These are phyloP conservation scores for Leishmania tropica DNA, from an alignment of 208 protist species.

Conservation along the genomic window DNA sequence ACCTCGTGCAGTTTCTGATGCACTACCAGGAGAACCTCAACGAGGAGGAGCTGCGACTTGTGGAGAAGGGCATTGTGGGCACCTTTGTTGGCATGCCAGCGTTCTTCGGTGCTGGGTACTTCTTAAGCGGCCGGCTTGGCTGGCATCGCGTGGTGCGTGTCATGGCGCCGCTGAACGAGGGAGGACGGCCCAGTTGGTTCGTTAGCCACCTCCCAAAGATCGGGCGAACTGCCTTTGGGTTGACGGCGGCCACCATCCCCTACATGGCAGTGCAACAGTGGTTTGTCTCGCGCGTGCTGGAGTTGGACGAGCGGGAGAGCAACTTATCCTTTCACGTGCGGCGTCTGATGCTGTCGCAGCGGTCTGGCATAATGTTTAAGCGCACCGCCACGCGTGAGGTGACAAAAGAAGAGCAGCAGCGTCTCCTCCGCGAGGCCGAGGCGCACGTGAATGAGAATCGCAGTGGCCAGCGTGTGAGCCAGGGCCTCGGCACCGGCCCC, in stretches of 20 bases:
- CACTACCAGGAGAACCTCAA: conserved; percentile 79
- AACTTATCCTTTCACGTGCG: conserved; percentile 75
- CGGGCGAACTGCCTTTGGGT: conserved; percentile 60
- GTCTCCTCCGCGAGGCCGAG: conserved; percentile 64
- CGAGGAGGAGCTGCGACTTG: conserved; percentile 59
- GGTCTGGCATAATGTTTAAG: conserved; percentile 84
- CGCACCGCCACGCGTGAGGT: conserved; percentile 87
- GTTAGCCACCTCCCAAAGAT: conserved; percentile 42
- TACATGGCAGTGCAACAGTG: conserved; percentile 83
- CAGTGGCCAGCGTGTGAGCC: conserved; percentile 54
- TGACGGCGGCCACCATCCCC: conserved; percentile 60
- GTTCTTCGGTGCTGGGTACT: conserved; percentile 57
- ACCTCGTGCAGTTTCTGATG: conserved; percentile 72
- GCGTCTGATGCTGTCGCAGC: conserved; percentile 79
- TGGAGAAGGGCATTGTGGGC: conserved; percentile 68
- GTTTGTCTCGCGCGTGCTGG: conserved; percentile 74
- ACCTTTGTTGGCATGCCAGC: conserved; percentile 73
- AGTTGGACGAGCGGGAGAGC: conserved; percentile 69
- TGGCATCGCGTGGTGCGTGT: conserved; percentile 72
- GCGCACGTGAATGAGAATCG: conserved; percentile 70
- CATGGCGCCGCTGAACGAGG: conserved; percentile 37
- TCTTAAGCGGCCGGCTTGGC: conserved; percentile 53
- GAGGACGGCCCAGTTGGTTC: conserved; percentile 21
- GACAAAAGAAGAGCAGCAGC: conserved; percentile 82
- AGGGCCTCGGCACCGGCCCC: conserved; percentile 49